A percentile compares a stretch with the other conserved stretches of the same genome.
These are phyloP conservation scores for Blastobotrys robertii DNA, from an alignment of 805 yeast genomes.

Conservation along the genomic window DNA sequence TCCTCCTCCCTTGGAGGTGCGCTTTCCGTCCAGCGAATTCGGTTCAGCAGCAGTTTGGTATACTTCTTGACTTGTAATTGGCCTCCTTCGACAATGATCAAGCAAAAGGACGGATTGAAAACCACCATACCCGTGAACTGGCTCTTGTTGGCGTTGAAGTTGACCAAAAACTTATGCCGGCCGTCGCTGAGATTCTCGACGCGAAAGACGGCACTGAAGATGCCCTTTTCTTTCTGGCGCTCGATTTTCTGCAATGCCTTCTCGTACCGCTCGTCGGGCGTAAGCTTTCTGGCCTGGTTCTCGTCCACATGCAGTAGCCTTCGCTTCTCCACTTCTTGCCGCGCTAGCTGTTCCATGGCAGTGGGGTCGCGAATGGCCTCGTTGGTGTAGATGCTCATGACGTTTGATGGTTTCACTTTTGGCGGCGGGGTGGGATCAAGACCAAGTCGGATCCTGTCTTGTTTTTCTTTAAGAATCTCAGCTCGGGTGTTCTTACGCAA, in stretches of 20 bases:
- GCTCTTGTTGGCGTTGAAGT: constrained; percentile 69
- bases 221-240: constrained; percentile 44
- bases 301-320: constrained; percentile 43
- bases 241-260: constrained; percentile 40
- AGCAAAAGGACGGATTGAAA: constrained; percentile 30
- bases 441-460: constrained; percentile 71
- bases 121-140: constrained; percentile 49
- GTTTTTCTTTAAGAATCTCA: constrained; percentile 53
- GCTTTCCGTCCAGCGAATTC: constrained; percentile 64
- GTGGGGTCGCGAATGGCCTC: constrained; percentile 89
- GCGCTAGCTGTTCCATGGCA: constrained; percentile 63
- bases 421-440: constrained; percentile 83
- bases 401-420: constrained; percentile 71
- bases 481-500: constrained; percentile 63
- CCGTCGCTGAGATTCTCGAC: constrained; percentile 49
- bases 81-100: constrained; percentile 72
- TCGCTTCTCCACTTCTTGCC: constrained; percentile 57
- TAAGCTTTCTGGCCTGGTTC: constrained; percentile 55
- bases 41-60: constrained; percentile 45
- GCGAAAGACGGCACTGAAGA: constrained; percentile 47
- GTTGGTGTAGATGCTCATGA: constrained; percentile 78
- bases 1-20: constrained; percentile 26
- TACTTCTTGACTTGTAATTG: constrained; percentile 51
- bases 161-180: constrained; percentile 63
- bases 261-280: constrained; percentile 45